Percentiles rank a stretch among this genome's conserved stretches.
These are phyloP conservation scores for Zymoseptoria tritici DNA, from an alignment of 2,329 filamentous ascomycete genomes.

Conservation along the genomic window DNA sequence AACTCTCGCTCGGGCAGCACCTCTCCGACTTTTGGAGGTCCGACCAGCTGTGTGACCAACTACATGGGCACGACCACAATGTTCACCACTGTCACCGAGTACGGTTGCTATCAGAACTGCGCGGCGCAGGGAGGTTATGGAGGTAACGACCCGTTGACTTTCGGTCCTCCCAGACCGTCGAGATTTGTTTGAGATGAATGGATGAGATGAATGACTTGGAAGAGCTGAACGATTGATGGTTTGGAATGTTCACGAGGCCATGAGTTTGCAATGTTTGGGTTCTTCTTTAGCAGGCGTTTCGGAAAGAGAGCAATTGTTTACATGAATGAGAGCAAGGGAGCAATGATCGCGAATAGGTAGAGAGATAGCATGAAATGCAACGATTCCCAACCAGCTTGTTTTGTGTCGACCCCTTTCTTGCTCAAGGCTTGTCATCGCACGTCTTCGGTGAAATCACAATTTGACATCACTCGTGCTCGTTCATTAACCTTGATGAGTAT, in stretches of 20 bases:
- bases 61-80: constrained; percentile 20
- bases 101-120: constrained; percentile 17
- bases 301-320: not conserved
- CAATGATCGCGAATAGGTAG: not conserved
- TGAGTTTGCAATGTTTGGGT: not conserved
- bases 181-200: not conserved
- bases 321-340: not conserved
- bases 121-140: constrained; percentile 8
- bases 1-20: constrained; percentile 7
- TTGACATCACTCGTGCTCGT: too few species aligned
- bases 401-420: not conserved
- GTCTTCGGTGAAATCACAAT: too few species aligned
- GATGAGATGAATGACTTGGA: not conserved
- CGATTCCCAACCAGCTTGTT: not conserved
- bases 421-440: not conserved
- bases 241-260: not conserved
- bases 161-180: constrained; percentile 8
- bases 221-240: not conserved
- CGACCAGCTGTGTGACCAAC: constrained; percentile 15
- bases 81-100: constrained; percentile 16
- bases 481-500: too few species aligned
- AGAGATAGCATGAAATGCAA: not conserved
- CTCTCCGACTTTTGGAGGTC: constrained; percentile 9
- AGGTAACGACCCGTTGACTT: constrained; percentile 3
- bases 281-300: not conserved